Base-by-base conservation (phyloP, 305 asterid genomes). In the Euphrasia arctica region DNA sequence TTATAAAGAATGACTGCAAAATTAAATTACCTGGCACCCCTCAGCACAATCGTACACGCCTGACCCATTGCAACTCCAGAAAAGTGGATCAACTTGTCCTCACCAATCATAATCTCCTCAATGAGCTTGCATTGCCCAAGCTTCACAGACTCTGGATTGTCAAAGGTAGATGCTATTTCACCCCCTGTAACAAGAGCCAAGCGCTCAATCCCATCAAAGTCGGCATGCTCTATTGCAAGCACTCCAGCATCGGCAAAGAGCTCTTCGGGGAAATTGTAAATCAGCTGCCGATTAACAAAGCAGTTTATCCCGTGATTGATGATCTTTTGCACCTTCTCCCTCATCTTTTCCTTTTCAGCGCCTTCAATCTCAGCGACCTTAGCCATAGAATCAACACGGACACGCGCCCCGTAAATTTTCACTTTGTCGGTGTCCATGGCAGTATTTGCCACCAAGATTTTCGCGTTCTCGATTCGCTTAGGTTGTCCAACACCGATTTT, bases 361-460 rank as follows among this genome's bases (percentile, higher is more conserved):
- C 64, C 83, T 85, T 93, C 99, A 60, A 90, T 89, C 81, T 93
- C 95, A 54, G 96, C 99, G 57, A 90, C 97, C 84, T 93, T 93
- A 69, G 97, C 87, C 99, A 93, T 90, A 11, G 99, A 93, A 81
- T 93, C 99, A 71, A 90, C 99, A 45, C 97, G 92, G 36, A 93
- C 99, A 63, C 95, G 95, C 27, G 97, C 95, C 62, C 99, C 99
- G 58, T 90, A 93, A 58, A 93, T 93, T 77, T 93, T 90, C 63
- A 90, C 96, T 80, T 90, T 83, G 72, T 90, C 96, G 0, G 97
- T 90, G 66, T 90, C 99, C 97, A 93, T 90, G 4, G 99, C 95
- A 5, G 91, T 93, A 73, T 93, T 93, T 25, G 99, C 87, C 59
- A 93, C 93, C 89, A 86, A 78, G 66, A 93, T 90, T 62, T 90